Evolutionary conservation across 225 moss, liverwort and hornwort genomes (phyloP).

Genomic region (Marchantia paleacea): DNA sequence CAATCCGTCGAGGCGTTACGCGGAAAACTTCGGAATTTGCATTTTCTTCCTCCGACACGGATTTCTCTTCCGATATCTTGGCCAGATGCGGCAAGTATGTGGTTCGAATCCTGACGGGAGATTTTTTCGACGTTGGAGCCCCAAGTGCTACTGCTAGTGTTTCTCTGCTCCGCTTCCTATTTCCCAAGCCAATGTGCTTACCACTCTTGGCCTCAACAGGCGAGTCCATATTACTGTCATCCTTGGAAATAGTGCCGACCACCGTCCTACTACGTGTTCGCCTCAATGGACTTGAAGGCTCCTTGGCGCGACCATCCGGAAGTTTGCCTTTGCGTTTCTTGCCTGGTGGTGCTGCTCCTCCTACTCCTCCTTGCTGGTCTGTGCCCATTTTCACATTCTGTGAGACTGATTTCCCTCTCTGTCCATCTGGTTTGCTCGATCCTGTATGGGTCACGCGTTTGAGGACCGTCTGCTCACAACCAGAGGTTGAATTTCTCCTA

Average conservation of each 20-base stretch:
- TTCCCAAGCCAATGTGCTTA: neutral
- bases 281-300: neutral
- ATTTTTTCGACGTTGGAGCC: neutral
- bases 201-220: neutral
- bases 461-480: neutral
- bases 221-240: neutral
- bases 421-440: neutral
- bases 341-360: neutral
- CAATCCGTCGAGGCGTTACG: neutral
- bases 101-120: neutral
- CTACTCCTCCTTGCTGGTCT: neutral
- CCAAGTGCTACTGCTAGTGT: neutral
- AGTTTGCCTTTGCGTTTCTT: constrained; percentile 21
- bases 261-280: constrained; percentile 11
- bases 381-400: neutral
- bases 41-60: neutral
- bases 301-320: neutral
- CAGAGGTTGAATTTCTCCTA: neutral
- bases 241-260: neutral
- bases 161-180: constrained; percentile 15
- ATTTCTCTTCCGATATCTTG: constrained; percentile 8
- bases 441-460: constrained; percentile 1
- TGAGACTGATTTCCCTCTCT: neutral
- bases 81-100: constrained; percentile 7
- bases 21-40: neutral